phyloP scores from a whole-genome alignment of 2,329 filamentous ascomycete genomes.

The Lecanicillium sp. region DNA sequence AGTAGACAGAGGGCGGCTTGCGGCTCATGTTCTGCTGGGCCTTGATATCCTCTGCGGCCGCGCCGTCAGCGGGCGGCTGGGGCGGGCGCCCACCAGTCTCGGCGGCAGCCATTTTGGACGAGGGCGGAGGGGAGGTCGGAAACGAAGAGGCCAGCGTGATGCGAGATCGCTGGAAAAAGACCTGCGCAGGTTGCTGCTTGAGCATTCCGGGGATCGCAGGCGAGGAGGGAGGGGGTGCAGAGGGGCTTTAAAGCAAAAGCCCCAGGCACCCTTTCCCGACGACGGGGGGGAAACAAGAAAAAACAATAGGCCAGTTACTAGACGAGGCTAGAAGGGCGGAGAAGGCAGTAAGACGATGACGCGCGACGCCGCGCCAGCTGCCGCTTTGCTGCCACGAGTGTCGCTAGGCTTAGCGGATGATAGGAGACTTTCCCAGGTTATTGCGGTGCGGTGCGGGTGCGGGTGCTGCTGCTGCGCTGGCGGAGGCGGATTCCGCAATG shows the following conservation, averaged over 20 bases:
- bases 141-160: conserved; percentile 24
- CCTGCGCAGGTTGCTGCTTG: conserved; percentile 31
- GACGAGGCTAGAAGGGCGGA: not conserved
- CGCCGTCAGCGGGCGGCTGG: not conserved
- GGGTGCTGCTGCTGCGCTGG: not conserved
- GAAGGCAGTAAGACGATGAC: too few relatives aligned
- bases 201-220: conserved; percentile 31
- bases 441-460: not conserved
- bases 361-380: too few relatives aligned
- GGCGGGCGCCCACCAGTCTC: conserved; percentile 19
- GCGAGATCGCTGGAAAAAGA: conserved; percentile 33
- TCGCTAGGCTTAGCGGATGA: too few relatives aligned
- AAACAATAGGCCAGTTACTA: too few relatives aligned
- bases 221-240: conserved; percentile 12
- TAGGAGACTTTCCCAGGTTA: too few relatives aligned
- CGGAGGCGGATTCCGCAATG: not conserved
- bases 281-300: too few relatives aligned
- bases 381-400: too few relatives aligned
- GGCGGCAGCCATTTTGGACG: conserved; percentile 25
- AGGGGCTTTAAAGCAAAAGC: conserved; percentile 14
- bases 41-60: too few relatives aligned
- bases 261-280: conserved; percentile 12
- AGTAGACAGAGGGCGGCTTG: conserved; percentile 40
- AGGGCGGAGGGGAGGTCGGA: conserved; percentile 13
- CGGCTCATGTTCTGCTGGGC: conserved; percentile 15